Evolutionary conservation across 306 rosid genomes (phyloP), one percentile per base, ranked within the genome.

Genomic region (Albizia julibrissin): DNA sequence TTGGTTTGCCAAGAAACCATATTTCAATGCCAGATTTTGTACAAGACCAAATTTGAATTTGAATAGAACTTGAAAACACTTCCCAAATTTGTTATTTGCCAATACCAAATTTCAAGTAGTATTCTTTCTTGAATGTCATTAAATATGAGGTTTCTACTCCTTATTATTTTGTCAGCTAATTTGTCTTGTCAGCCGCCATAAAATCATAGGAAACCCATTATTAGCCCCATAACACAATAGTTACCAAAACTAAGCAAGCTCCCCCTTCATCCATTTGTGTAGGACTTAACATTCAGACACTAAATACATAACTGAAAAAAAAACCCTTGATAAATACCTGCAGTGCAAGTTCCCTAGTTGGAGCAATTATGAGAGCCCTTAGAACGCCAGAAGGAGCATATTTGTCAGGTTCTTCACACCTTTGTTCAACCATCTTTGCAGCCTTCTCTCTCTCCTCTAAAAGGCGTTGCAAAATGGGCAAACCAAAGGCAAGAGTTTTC

Each of bases 401-500:
- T 3, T 74, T 89, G 59, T 89, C 87, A 29, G 84, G 86, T 82
- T 89, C 90, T 46, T 89, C 90, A 31, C 80, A 90, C 74, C 80
- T 88, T 77, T 86, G 86, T 69, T 83, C 92, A 26, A 69, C 77
- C 81, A 82, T 65, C 14, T 80, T 93, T 69, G 67, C 83, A 62
- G 89, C 89, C 77, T 93, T 95, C 72, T 93, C 99, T 46, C 75
- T 86, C 89, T 95, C 99, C 77, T 95, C 99, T 77, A 95, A 85
- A 75, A 95, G 84, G 37, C 97, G 98, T 84, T 95, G 99, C 83
- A 95, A 88, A 87, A 95, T 95, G 47, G 99, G 99, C 87, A 95
- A 87, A 83, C 99, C 99, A 92, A 95, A 95, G 18, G 99, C 97
- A 75, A 95, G 90, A 29, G 99, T 95, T 87, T 95, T 95, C 56